A percentile compares a stretch with the other conserved stretches of the same genome.
Conservation (phyloP, 495 filamentous ascomycete genomes). For the Astrothelium macrocarpum region DNA sequence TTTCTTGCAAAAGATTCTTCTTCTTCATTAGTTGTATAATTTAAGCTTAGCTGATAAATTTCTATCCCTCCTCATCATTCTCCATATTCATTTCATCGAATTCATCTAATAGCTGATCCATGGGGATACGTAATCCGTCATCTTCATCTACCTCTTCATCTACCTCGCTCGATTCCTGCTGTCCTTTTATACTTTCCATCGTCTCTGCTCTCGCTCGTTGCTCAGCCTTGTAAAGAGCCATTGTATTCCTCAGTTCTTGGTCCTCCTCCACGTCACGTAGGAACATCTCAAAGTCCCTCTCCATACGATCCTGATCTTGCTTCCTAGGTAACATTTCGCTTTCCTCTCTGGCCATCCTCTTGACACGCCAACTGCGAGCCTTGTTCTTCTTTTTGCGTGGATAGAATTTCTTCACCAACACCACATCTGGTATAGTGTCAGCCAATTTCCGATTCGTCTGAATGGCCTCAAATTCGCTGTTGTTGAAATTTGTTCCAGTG, state of each 20-base stretch:
- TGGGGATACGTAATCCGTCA: constrained; percentile 33
- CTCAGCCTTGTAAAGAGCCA: constrained; percentile 75
- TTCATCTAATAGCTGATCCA: constrained; percentile 38
- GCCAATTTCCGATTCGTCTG: constrained; percentile 59
- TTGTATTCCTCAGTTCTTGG: constrained; percentile 67
- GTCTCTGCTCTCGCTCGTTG: constrained; percentile 30
- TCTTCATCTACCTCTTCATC: constrained; percentile 55
- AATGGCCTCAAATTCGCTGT: constrained; percentile 66
- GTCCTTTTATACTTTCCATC: constrained; percentile 54
- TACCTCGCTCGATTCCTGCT: constrained; percentile 32
- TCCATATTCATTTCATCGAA: constrained; percentile 34
- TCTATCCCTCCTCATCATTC: constrained; percentile 12
- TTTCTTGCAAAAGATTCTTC: too few species aligned
- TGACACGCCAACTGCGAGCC: constrained; percentile 80
- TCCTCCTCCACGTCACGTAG: constrained; percentile 94
- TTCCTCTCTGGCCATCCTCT: constrained; percentile 85
- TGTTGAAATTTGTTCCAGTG: constrained; percentile 85
- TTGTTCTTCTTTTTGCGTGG: constrained; percentile 73
- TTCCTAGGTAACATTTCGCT: constrained; percentile 68
- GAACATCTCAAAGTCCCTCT: constrained; percentile 94
- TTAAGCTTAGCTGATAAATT: background rate
- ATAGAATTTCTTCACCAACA: constrained; percentile 95
- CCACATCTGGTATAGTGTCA: constrained; percentile 76
- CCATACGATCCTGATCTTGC: constrained; percentile 71
- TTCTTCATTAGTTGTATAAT: too few species aligned